Conservation (phyloP, 2,329 filamentous ascomycete genomes). For the Zarea fungicola region DNA sequence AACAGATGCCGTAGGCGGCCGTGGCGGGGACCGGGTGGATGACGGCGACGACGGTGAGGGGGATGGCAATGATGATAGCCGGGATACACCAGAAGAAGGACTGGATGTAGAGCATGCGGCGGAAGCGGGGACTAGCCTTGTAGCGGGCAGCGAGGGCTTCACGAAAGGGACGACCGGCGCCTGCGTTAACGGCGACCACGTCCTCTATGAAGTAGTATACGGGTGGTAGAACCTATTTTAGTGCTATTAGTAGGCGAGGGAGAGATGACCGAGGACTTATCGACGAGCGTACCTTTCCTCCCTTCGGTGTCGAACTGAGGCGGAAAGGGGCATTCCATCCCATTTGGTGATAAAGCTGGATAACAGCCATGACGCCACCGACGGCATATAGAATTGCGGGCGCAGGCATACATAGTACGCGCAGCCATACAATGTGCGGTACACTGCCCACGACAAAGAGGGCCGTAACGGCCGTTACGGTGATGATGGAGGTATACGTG, state of each 20-base stretch:
- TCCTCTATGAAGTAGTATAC: conserved; percentile 64
- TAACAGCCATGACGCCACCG: conserved; percentile 36
- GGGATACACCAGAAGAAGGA: conserved; percentile 38
- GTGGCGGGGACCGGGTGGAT: conserved; percentile 30
- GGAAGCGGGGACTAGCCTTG: conserved; percentile 36
- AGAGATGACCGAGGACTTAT: no score
- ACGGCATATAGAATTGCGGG: conserved; percentile 45
- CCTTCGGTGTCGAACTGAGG: conserved; percentile 59
- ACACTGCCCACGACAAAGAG: conserved; percentile 47
- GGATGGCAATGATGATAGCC: conserved; percentile 30
- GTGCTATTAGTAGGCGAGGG: neutral
- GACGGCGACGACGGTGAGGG: conserved; percentile 32
- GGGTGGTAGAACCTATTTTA: conserved; percentile 47
- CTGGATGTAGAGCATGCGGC: conserved; percentile 34
- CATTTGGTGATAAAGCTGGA: conserved; percentile 29
- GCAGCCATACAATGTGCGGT: conserved; percentile 43
- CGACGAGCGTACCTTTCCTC: conserved; percentile 35
- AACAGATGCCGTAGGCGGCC: conserved; percentile 33
- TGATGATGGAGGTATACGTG: conserved; percentile 41
- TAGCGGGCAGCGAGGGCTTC: conserved; percentile 38
- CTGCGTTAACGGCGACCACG: conserved; percentile 61
- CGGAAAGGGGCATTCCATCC: conserved; percentile 51
- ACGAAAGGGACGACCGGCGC: conserved; percentile 41
- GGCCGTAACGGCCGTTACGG: conserved; percentile 44
- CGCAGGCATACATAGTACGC: conserved; percentile 47